Percentiles rank a stretch among this genome's conserved stretches.
phyloP scores from a whole-genome alignment of 2,329 filamentous ascomycete species.

The Boeremia exigua region DNA sequence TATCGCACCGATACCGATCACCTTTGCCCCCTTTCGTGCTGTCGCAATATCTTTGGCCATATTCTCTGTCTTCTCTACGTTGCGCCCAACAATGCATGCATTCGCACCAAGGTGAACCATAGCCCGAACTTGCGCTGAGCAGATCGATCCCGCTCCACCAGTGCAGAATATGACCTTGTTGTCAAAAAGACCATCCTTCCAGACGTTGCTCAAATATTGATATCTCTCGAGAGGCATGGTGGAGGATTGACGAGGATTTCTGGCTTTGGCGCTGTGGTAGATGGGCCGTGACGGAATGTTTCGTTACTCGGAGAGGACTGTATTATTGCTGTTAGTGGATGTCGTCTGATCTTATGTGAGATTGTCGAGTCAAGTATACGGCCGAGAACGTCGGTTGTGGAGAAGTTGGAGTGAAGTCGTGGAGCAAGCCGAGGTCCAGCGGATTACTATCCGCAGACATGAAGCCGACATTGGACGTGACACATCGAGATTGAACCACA shows the following conservation, averaged over 20 bases:
- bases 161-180: conserved; percentile 94
- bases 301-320: neutral
- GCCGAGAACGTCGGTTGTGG: conserved; percentile 23
- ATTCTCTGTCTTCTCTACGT: conserved; percentile 82
- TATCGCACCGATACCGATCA: conserved; percentile 79
- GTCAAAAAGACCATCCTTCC: conserved; percentile 87
- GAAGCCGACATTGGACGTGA: no score
- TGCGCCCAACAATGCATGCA: conserved; percentile 92
- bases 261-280: neutral
- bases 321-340: neutral
- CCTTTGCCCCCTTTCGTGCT: conserved; percentile 77
- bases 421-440: conserved; percentile 31
- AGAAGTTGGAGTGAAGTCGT: conserved; percentile 8
- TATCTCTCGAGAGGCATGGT: conserved; percentile 73
- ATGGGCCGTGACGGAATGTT: neutral
- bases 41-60: conserved; percentile 83
- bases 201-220: conserved; percentile 80
- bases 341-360: conserved; percentile 9
- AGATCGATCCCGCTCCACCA: conserved; percentile 91
- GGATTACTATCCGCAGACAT: neutral
- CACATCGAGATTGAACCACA: no score
- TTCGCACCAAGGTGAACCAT: conserved; percentile 90
- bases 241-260: neutral
- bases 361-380: conserved; percentile 27
- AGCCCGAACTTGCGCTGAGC: conserved; percentile 90